Conservation (phyloP, 345 rosid genomes). For the Ricinus communis region DNA sequence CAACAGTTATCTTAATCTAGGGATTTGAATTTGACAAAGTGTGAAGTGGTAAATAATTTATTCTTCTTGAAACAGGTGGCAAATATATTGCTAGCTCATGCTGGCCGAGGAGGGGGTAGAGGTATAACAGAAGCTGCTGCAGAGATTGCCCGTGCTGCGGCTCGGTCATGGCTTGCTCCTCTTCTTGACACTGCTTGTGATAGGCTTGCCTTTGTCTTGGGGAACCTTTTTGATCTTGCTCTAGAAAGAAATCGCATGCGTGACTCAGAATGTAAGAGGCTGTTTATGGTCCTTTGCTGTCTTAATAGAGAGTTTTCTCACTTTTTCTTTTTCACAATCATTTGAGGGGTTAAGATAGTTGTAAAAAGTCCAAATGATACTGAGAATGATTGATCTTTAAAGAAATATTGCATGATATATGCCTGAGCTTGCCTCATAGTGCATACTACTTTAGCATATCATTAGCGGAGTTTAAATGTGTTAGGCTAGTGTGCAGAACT, state of each 20-base stretch:
- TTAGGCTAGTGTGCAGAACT: background rate
- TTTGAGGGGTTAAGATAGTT: background rate
- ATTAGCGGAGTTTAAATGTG: background rate
- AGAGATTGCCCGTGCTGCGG: constrained; percentile 94
- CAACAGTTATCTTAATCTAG: background rate
- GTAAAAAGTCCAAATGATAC: background rate
- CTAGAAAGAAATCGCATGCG: constrained; percentile 66
- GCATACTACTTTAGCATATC: background rate
- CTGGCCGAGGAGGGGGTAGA: constrained; percentile 87
- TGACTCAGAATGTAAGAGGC: constrained; percentile 70
- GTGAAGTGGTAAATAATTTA: background rate
- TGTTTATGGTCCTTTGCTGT: constrained; percentile 3
- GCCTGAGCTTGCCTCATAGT: background rate
- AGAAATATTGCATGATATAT: background rate
- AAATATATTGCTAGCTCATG: constrained; percentile 88
- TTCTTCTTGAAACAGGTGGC: constrained; percentile 63
- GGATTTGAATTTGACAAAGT: constrained; percentile 6
- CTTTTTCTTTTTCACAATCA: background rate
- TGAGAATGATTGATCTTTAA: background rate
- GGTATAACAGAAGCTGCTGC: constrained; percentile 93
- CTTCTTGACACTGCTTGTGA: constrained; percentile 95
- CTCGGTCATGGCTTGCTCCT: constrained; percentile 97
- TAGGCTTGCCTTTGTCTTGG: constrained; percentile 82
- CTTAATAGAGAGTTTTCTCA: background rate
- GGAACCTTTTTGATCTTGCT: constrained; percentile 86